Base-by-base conservation (phyloP, 2,329 filamentous ascomycete genomes). In the Biscogniauxia mediterranea region DNA sequence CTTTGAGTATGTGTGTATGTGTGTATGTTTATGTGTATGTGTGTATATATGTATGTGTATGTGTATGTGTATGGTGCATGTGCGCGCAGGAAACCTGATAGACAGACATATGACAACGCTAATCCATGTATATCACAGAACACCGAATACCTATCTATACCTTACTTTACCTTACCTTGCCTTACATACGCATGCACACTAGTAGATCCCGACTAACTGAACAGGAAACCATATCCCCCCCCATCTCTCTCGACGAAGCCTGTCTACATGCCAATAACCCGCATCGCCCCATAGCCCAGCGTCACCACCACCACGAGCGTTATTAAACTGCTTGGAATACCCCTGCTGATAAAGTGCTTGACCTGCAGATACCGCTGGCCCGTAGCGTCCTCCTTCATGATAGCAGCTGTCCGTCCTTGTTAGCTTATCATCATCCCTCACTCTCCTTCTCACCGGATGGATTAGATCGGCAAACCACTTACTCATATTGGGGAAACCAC, bases 401-500 rank as follows among this genome's bases (percentile, higher is more conserved):
- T 98, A 3, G 95, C 95, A 72, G 95, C 72, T 74, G 57, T 46
- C 23, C 50, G 58, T 42, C 5, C 23, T 23, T 23, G 54, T 68
- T 53, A 69, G 69, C 57, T 52, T 54, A 23, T 49, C 38, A n/a
- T 57, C 51, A 52, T 26, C 23, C 13, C 19, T 55, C 23, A 21
- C 19, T 15, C 32, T 17, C 9, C 23, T 19, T 3, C 20, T 6
- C 28, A 32, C 28, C 7, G 19, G 17, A 19, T 21, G 2, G 26
- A 46, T n/a, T 17, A 5, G 26, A 46, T n/a, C 57, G 11, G 52
- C 25, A 23, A 50, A 56, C 55, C 46, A 90, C 93, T 83, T 86
- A 97, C 93, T 99, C 95, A 99, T 99, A 70, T 99, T 99, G 1
- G 95, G 95, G 79, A 99, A 99, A 8, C 95, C 96, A 74, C 89